A percentile compares a stretch with the other conserved stretches of the same genome.
phyloP scores from a whole-genome alignment of 2,329 filamentous ascomycete species.

The Alternaria sp. region DNA sequence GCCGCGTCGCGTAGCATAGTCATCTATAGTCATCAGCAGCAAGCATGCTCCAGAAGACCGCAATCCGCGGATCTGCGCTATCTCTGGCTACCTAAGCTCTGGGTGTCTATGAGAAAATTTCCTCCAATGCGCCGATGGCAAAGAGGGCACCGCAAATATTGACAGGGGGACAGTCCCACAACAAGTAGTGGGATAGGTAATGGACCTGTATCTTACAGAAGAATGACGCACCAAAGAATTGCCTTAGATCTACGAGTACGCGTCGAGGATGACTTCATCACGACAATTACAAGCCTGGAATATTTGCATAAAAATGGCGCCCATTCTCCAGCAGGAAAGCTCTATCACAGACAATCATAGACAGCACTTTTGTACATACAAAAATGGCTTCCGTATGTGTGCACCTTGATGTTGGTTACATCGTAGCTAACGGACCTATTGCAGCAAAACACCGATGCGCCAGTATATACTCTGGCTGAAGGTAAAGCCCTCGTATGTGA shows the following conservation, averaged over 20 bases:
- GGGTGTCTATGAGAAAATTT: too few species aligned
- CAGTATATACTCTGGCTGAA: neutral
- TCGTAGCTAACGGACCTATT: neutral
- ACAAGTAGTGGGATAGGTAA: neutral
- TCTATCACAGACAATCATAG: too few species aligned
- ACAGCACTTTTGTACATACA: too few species aligned
- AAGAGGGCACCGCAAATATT: neutral
- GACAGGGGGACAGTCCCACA: neutral
- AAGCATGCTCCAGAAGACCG: neutral
- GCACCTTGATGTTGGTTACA: neutral
- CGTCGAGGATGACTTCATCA: too few species aligned
- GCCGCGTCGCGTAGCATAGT: neutral
- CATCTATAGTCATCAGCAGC: neutral
- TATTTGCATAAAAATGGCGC: too few species aligned
- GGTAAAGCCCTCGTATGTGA: neutral
- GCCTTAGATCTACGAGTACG: too few species aligned
- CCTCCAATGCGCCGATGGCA: neutral
- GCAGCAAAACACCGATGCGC: neutral
- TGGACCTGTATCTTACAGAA: neutral
- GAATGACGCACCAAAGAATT: neutral
- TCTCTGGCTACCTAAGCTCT: too few species aligned
- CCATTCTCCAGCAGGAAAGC: too few species aligned
- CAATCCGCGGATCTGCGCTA: too few species aligned
- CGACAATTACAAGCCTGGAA: too few species aligned
- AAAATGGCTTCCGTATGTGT: too few species aligned